Evolutionary conservation across 78 protist species (phyloP), one percentile per base, ranked within the genome.

Genomic region (Polysphondylium violaceum): DNA sequence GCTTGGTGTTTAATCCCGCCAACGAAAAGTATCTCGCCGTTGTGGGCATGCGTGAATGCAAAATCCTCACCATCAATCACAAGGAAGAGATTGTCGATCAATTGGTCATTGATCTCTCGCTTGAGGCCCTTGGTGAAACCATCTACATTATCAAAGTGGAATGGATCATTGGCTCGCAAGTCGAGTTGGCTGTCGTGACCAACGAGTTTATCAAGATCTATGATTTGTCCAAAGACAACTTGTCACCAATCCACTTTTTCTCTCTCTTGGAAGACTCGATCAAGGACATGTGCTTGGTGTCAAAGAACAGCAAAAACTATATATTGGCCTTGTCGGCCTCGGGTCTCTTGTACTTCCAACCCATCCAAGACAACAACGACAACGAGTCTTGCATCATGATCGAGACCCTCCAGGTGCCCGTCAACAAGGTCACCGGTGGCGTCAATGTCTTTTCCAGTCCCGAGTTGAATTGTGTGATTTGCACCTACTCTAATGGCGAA

Each of bases 151-250:
- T 77, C 33, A 58, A 51, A 35, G 86, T 81, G 16, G 85, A 90
- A 33, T 93, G 96, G 96, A 51, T 93, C 11, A 90, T 92, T 38
- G 94, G 92, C 16, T 44, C 75, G 17, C 89, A 93, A 53, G 59
- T 43, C 38, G 86, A 64, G 17, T 67, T 93, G 41, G 88, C 75
- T 5, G 89, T 93, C 2, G 83, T 64, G 7, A 91, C 96, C 21
- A 92, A 79, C 17, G 81, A 76, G 16, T 87, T 59, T 11, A 76
- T 85, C 65, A 72, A 77, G 50, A 31, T 95, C 16, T 94, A 73
- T 69, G 95, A 95, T 65, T 61, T 95, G 4, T 56, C 95, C 0
- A 11, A 12, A 36, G 95, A 94, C 78, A 72, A n/a, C 23, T 6
- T 85, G n/a, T 41, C 77, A 8, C 97, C 96, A 27, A 16, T n/a